Percentiles rank a stretch among this genome's conserved stretches.
These are phyloP conservation scores for Hippophae gyantsensis DNA, from an alignment of 306 rosid genomes.

Conservation along the genomic window DNA sequence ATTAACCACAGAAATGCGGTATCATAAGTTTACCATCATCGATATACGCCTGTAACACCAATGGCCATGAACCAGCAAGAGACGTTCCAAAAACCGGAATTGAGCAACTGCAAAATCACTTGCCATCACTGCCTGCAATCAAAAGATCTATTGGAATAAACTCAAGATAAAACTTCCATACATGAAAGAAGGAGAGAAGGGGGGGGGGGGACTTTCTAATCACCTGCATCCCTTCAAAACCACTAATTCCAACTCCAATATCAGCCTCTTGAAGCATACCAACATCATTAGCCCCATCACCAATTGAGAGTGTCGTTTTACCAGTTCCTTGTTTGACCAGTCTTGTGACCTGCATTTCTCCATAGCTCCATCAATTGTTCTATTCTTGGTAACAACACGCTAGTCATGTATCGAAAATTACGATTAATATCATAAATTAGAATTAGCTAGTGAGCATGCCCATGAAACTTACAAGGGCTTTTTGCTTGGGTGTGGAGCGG, in stretches of 20 bases:
- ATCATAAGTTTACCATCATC: slow-evolving; percentile 64
- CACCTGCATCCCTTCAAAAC: slow-evolving; percentile 96
- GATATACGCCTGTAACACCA: slow-evolving; percentile 90
- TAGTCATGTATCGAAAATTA: not conserved
- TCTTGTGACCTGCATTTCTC: slow-evolving; percentile 55
- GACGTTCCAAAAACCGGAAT: slow-evolving; percentile 70
- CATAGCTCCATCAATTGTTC: slow-evolving; percentile 17
- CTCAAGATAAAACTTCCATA: not conserved
- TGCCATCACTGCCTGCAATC: slow-evolving; percentile 82
- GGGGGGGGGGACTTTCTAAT: not conserved
- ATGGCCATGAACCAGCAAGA: slow-evolving; percentile 84
- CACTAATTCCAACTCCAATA: slow-evolving; percentile 91
- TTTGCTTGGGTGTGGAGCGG: slow-evolving; percentile 83
- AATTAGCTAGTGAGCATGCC: slow-evolving; percentile 9
- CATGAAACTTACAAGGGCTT: slow-evolving; percentile 66
- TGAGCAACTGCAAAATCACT: slow-evolving; percentile 81
- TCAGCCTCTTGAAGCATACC: slow-evolving; percentile 96
- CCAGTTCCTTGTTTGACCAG: slow-evolving; percentile 68
- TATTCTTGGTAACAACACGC: not conserved
- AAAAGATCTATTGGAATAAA: slow-evolving; percentile 16
- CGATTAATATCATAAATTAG: not conserved
- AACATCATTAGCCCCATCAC: slow-evolving; percentile 94
- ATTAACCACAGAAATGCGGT: slow-evolving; percentile 13
- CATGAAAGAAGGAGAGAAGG: not conserved
- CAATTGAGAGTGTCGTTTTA: slow-evolving; percentile 59